Evolutionary conservation across 2,329 filamentous ascomycete species (phyloP).

Genomic region (Rutstroemia sp.): DNA sequence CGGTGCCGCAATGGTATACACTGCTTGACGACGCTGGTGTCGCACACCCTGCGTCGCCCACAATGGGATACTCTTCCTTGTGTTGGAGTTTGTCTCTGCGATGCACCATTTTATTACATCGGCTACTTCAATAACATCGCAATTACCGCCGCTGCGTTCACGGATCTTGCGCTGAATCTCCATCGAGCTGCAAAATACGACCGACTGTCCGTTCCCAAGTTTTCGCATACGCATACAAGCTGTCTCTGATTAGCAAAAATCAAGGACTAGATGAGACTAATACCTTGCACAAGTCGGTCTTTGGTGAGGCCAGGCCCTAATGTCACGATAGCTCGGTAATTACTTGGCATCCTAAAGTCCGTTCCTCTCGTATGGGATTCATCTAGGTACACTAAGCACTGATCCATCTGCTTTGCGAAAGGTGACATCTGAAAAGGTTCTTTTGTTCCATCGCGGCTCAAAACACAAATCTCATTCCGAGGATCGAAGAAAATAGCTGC

Average conservation of each 20-base stretch:
- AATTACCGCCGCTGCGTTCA: slow-evolving; percentile 12
- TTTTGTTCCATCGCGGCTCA: slow-evolving; percentile 39
- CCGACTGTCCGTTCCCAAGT: slow-evolving; percentile 57
- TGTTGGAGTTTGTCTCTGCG: slow-evolving; percentile 45
- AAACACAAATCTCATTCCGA: slow-evolving; percentile 44
- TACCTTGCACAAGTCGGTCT: slow-evolving; percentile 36
- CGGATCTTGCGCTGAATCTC: slow-evolving; percentile 52
- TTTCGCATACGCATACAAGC: slow-evolving; percentile 68
- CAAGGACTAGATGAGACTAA: slow-evolving; percentile 7
- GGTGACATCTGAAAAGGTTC: slow-evolving; percentile 50
- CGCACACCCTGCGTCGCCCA: slow-evolving; percentile 55
- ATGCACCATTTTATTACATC: slow-evolving; percentile 57
- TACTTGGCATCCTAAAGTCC: slow-evolving; percentile 52
- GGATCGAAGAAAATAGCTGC: slow-evolving; percentile 52
- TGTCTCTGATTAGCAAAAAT: slow-evolving; percentile 18
- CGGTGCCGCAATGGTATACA: not conserved
- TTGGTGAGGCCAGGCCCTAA: slow-evolving; percentile 59
- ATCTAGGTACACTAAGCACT: slow-evolving; percentile 61
- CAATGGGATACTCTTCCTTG: slow-evolving; percentile 42
- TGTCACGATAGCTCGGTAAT: slow-evolving; percentile 59
- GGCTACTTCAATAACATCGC: slow-evolving; percentile 34
- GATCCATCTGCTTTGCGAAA: slow-evolving; percentile 46
- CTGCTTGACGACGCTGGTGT: slow-evolving; percentile 32
- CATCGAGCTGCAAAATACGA: slow-evolving; percentile 50
- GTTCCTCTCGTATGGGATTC: slow-evolving; percentile 64